A percentile compares a stretch with the other conserved stretches of the same genome.
Conservation (phyloP, 768 basidiomycete species). For the Xerocomellus amylosporus region DNA sequence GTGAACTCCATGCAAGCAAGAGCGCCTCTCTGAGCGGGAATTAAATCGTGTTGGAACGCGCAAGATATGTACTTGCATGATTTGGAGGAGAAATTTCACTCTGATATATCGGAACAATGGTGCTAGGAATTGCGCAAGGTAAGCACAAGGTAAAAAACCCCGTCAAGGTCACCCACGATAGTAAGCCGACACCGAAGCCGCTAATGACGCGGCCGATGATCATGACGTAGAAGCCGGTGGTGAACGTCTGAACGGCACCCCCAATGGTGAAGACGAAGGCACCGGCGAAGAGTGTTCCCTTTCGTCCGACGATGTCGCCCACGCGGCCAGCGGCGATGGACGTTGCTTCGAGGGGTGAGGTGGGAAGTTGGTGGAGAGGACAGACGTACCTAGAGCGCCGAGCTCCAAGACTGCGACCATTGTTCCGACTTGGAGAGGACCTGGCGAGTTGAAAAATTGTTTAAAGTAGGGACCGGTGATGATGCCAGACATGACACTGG, state of each 20-base stretch:
- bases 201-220: conserved; percentile 77
- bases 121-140: conserved; percentile 42
- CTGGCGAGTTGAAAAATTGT: conserved; percentile 78
- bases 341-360: conserved; percentile 53
- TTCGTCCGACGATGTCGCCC: conserved; percentile 83
- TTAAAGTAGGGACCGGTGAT: conserved; percentile 85
- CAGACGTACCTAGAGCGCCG: conserved; percentile 75
- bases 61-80: conserved; percentile 51
- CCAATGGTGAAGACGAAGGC: conserved; percentile 84
- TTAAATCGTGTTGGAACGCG: neutral
- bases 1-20: conserved; percentile 96
- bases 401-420: conserved; percentile 96
- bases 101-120: conserved; percentile 94
- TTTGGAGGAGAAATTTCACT: conserved; percentile 93
- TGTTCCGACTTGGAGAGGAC: conserved; percentile 74
- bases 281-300: conserved; percentile 79
- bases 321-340: conserved; percentile 86
- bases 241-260: conserved; percentile 82
- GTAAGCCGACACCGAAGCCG: conserved; percentile 86
- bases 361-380: neutral
- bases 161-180: conserved; percentile 57
- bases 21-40: conserved; percentile 64
- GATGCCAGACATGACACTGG: conserved; percentile 85
- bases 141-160: neutral
- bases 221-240: conserved; percentile 77